A percentile compares a stretch with the other conserved stretches of the same genome.
phyloP scores from a whole-genome alignment of 257 asterid species.

The Solanum habrochaites region DNA sequence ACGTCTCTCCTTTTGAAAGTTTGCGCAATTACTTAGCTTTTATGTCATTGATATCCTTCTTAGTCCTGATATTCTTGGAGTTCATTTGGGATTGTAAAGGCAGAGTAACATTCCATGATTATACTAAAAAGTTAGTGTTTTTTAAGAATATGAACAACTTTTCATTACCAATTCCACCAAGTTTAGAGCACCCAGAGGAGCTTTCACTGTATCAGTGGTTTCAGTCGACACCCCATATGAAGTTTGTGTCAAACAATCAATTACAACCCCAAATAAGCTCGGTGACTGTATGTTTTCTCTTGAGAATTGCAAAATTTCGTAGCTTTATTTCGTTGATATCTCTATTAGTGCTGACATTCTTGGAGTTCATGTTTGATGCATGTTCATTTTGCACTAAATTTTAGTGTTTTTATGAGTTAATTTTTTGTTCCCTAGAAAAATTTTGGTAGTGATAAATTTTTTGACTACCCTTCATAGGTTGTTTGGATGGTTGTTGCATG shows the following conservation, averaged over 20 bases:
- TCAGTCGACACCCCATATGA: conserved; percentile 33
- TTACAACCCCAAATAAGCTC: conserved; percentile 62
- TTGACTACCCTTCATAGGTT: not conserved
- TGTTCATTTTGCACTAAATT: no score
- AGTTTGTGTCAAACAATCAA: conserved; percentile 62
- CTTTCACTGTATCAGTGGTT: conserved; percentile 24
- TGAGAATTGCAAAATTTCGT: no score
- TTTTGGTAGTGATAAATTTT: not conserved
- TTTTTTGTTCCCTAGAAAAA: not conserved
- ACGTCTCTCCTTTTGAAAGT: not conserved
- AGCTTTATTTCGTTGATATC: no score
- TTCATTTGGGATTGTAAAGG: not conserved
- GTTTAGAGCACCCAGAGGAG: not conserved
- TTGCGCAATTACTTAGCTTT: not conserved
- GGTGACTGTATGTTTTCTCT: conserved; percentile 62
- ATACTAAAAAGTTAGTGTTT: not conserved
- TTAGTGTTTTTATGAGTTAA: not conserved
- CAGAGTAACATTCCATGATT: not conserved
- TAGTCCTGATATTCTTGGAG: not conserved
- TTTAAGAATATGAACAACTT: not conserved
- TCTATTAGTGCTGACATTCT: no score
- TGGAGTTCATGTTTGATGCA: no score
- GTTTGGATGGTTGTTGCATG: not conserved
- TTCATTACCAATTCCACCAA: conserved; percentile 4
- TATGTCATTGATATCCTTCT: not conserved